Evolutionary conservation across 1,139 yeast genomes (phyloP).

Genomic region (Arxiozyma telluris): DNA sequence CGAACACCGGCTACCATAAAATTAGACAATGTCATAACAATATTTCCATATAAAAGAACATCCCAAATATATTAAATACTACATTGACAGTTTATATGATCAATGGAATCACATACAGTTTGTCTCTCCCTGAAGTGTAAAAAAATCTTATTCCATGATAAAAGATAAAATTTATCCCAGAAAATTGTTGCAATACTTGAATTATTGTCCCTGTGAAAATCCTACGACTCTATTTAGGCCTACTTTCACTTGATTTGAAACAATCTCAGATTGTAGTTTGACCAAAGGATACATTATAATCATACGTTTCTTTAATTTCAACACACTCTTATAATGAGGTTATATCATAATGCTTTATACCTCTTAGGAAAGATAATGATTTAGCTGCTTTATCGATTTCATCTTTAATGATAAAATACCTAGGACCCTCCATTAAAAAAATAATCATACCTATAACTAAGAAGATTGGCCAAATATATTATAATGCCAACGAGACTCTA

Average conservation of each 20-base stretch:
- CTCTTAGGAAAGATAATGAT: constrained; percentile 54
- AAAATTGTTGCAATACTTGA: constrained; percentile 66
- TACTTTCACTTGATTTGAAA: constrained; percentile 55
- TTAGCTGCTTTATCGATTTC: constrained; percentile 51
- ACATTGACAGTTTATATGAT: constrained; percentile 67
- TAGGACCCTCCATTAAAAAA: constrained; percentile 68
- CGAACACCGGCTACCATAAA: constrained; percentile 62
- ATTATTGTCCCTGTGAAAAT: constrained; percentile 60
- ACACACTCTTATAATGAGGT: constrained; percentile 65
- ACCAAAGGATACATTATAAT: constrained; percentile 62
- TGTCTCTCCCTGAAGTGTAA: constrained; percentile 47
- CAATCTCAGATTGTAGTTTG: constrained; percentile 48
- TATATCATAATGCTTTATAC: constrained; percentile 49
- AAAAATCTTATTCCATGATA: constrained; percentile 74
- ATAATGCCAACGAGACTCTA: constrained; percentile 64
- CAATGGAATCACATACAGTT: constrained; percentile 58
- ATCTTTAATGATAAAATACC: constrained; percentile 58
- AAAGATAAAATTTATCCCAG: constrained; percentile 72
- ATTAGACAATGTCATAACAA: constrained; percentile 55
- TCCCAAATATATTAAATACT: constrained; percentile 61
- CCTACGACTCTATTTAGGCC: constrained; percentile 54
- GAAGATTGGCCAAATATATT: constrained; percentile 56
- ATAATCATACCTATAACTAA: constrained; percentile 56
- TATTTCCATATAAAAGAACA: constrained; percentile 56
- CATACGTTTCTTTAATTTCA: constrained; percentile 70